phyloP scores from a whole-genome alignment of 2,329 filamentous ascomycete species.

The Emydomyces testavorans region DNA sequence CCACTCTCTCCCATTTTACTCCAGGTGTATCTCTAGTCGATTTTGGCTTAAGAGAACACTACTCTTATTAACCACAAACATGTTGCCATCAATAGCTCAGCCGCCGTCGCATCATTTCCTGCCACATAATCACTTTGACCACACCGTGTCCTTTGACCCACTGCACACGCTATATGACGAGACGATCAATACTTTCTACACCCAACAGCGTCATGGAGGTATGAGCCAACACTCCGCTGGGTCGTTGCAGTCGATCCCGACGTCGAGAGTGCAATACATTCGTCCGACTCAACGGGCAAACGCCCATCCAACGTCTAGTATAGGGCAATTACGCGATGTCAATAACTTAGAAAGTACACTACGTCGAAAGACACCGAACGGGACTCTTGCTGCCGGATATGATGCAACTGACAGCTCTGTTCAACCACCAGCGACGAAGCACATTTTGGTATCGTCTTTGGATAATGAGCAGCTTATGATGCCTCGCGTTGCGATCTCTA shows the following conservation, averaged over 20 bases:
- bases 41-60: background rate
- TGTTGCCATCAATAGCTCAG: slow-evolving; percentile 40
- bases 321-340: slow-evolving; percentile 15
- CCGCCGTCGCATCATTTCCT: slow-evolving; percentile 31
- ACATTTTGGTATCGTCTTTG: slow-evolving; percentile 60
- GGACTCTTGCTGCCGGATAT: slow-evolving; percentile 84
- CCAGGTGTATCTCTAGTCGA: background rate
- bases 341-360: slow-evolving; percentile 57
- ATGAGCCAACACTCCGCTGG: background rate
- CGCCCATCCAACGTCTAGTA: slow-evolving; percentile 21
- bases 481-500: slow-evolving; percentile 24
- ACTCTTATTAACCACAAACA: slow-evolving; percentile 23
- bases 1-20: slow-evolving; percentile 7
- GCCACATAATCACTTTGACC: slow-evolving; percentile 31
- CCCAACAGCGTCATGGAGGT: slow-evolving; percentile 21
- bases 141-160: slow-evolving; percentile 24
- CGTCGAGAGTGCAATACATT: slow-evolving; percentile 29
- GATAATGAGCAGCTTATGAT: slow-evolving; percentile 30
- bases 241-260: slow-evolving; percentile 21
- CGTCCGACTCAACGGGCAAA: slow-evolving; percentile 32
- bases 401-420: slow-evolving; percentile 69
- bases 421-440: slow-evolving; percentile 68
- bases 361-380: slow-evolving; percentile 83
- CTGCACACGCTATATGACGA: slow-evolving; percentile 25
- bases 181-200: slow-evolving; percentile 22